A percentile compares a stretch with the other conserved stretches of the same genome.
Evolutionary conservation across 805 yeast species (phyloP).

Genomic region (Alloascoidea hylecoeti): DNA sequence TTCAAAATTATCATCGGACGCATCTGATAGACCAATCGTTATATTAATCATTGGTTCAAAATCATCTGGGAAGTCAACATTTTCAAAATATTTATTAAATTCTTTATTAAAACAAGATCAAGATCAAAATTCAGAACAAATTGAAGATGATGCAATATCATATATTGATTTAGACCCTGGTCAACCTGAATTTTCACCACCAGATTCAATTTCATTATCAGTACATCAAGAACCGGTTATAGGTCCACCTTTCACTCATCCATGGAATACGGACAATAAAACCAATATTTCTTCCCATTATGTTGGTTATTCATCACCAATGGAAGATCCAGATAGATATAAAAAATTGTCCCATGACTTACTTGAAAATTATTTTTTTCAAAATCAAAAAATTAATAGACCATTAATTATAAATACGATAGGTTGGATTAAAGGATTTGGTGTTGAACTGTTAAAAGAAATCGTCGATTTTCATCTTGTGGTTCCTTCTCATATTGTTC

Average conservation of each 20-base stretch:
- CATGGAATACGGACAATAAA: slow-evolving; percentile 13
- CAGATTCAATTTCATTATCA: slow-evolving; percentile 54
- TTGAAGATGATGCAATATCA: slow-evolving; percentile 19
- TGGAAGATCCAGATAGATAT: slow-evolving; percentile 48
- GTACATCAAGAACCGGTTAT: slow-evolving; percentile 17
- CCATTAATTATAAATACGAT: slow-evolving; percentile 63
- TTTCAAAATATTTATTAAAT: slow-evolving; percentile 40
- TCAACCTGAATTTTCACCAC: slow-evolving; percentile 65
- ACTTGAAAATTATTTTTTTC: slow-evolving; percentile 16
- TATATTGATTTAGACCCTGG: slow-evolving; percentile 81
- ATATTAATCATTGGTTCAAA: slow-evolving; percentile 47
- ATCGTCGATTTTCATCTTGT: slow-evolving; percentile 19
- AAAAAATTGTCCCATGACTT: slow-evolving; percentile 26
- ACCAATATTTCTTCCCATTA: slow-evolving; percentile 18
- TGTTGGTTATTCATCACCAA: slow-evolving; percentile 59
- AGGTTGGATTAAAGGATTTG: slow-evolving; percentile 88
- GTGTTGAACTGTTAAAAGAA: slow-evolving; percentile 45
- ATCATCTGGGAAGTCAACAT: slow-evolving; percentile 74
- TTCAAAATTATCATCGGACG: not conserved
- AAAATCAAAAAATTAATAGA: slow-evolving; percentile 10
- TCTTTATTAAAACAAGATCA: slow-evolving; percentile 17
- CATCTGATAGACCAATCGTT: not conserved
- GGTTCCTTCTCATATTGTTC: slow-evolving; percentile 42
- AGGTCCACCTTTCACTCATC: slow-evolving; percentile 23
- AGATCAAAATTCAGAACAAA: slow-evolving; percentile 8